These are phyloP conservation scores for Fusarium heterosporum DNA, from an alignment of 2,329 filamentous ascomycete species.

Conservation along the genomic window DNA sequence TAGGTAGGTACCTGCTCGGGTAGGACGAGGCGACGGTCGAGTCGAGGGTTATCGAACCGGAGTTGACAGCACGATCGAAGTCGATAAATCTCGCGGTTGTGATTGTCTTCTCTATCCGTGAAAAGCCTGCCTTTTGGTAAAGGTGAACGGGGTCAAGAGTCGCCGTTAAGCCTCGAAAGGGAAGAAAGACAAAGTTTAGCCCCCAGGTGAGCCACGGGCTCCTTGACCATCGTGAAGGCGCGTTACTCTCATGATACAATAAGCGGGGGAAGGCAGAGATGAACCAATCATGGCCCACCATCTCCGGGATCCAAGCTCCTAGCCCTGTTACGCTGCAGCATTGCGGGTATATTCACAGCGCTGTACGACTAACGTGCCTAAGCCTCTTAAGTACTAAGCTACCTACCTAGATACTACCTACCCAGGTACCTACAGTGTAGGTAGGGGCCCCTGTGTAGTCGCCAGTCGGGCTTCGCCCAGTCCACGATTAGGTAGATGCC, in stretches of 20 bases:
- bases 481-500: conserved; percentile 7
- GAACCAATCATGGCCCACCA: conserved; percentile 50
- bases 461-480: background rate
- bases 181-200: conserved; percentile 45
- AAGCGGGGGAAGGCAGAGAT: conserved; percentile 50
- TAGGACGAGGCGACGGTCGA: conserved; percentile 5
- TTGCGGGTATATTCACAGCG: conserved; percentile 27
- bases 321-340: conserved; percentile 42
- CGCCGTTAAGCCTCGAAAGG: conserved; percentile 43
- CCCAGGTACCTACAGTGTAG: background rate
- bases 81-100: conserved; percentile 9
- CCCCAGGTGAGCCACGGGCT: conserved; percentile 38
- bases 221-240: conserved; percentile 37
- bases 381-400: too few species aligned
- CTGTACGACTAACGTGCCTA: conserved; percentile 1
- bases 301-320: conserved; percentile 38
- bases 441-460: background rate
- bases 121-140: conserved; percentile 19
- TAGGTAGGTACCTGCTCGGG: conserved; percentile 19
- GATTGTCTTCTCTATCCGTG: conserved; percentile 6
- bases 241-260: conserved; percentile 55
- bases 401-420: background rate
- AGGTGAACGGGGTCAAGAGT: conserved; percentile 27
- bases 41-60: conserved; percentile 3
- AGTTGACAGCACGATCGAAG: conserved; percentile 22